Evolutionary conservation across 2,329 filamentous ascomycete genomes (phyloP), one percentile per base, ranked within the genome.

Genomic region (Geosmithia flava): DNA sequence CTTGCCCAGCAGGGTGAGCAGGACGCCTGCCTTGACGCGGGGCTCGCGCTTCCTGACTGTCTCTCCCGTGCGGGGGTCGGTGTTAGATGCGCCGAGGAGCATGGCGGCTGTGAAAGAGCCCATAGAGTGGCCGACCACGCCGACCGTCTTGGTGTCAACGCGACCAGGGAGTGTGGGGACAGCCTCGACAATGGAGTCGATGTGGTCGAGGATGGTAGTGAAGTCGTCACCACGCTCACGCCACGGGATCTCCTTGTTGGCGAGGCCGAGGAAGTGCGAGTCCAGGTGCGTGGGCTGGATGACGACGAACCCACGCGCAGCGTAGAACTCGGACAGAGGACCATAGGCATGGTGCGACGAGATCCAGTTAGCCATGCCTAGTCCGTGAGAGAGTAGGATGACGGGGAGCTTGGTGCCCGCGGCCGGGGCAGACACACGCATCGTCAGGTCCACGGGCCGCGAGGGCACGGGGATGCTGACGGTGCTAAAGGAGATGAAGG

Each of bases 281-380:
- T 54, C 58, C 29, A 59, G 16, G 16, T 59, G 58, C 0, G 58
- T 60, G 3, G 58, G 57, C 11, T 59, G 58, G 20, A 60, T 53
- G 29, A 60, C 58, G 2, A 53, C 56, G 23, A 60, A 58, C 3
- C 58, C 58, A 37, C 58, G 58, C 0, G 52, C 53, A 4, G 58
- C 58, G 53, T 53, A 59, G 48, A 56, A 60, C 15, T 59, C 56
- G 1, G 43, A 53, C 3, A 60, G 46, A 0, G 58, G 58, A 0
- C 48, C 52, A 6, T 59, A 60, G 1, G 56, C 58, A 15, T 58
- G 54, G 17, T 52, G 52, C 0, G 56, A 59, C 0, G 56, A 58
- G 11, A 60, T 52, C 20, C 53, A 60, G 45, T 58, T 57, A 48
- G 53, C 58, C 1, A 41, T 51, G 3, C 58, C 58, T 15, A 57